Evolutionary conservation across 2,329 filamentous ascomycete genomes (phyloP), one percentile per base, ranked within the genome.

Genomic region (Fusarium buxicola): DNA sequence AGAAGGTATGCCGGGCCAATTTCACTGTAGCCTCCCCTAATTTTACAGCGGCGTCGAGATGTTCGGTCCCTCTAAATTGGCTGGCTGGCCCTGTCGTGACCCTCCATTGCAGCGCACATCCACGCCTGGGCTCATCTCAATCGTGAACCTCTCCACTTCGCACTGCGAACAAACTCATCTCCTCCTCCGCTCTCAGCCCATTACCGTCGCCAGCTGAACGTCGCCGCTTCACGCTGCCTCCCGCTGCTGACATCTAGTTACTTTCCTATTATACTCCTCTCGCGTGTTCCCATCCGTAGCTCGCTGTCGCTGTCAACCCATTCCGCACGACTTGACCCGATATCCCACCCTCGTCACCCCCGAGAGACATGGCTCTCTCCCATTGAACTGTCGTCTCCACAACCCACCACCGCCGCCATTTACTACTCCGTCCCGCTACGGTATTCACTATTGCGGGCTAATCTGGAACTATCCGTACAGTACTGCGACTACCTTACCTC

Each of bases 311-410:
- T 21, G 21, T 6, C 21, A 21, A 6, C 21, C 21, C 12, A 34
- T 16, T 18, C 12, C 12, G 35, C 34, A 30, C 35, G 12, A 10
- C 16, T 52, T 38, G 32, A 21, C 21, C 6, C 21, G 21, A 21
- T 21, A 21, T 21, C 21, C 21, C 21, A 21, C 28, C 27, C 28
- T 50, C 34, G 57, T 52, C 41, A 36, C 49, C 28, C n/a, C 59
- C 21, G 45, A 47, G 36, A 59, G 50, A 58, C 55, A 69, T 69
- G 67, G 58, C 65, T 60, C 58, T 60, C 50, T 21, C 43, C 58
- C 50, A 59, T 52, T 69, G 62, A 66, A 58, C 51, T 51, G 55
- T 35, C 35, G 65, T 58, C 67, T 56, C 66, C 67, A 69, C 63
- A 58, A 39, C 56, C 54, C 58, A 46, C 63, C 55, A 63, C 54